These are phyloP conservation scores for Rhodotorula kratochvilovae DNA, from an alignment of 768 basidiomycete species.

Conservation along the genomic window DNA sequence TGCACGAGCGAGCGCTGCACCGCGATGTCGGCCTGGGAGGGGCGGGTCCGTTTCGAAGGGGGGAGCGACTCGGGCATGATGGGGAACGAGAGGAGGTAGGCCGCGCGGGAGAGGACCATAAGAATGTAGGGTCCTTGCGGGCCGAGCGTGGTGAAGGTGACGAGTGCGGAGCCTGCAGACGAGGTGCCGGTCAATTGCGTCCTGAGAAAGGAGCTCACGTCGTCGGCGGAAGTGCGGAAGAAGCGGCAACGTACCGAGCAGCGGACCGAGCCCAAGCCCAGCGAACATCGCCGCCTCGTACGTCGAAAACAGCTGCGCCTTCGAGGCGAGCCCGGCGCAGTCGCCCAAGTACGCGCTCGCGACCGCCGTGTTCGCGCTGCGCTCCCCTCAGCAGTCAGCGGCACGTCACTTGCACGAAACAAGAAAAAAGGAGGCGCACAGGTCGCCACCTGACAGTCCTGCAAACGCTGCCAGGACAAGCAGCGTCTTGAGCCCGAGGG, in stretches of 20 bases:
- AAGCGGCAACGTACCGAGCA: constrained; percentile 7
- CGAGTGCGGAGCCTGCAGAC: constrained; percentile 6
- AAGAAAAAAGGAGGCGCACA: constrained; percentile 5
- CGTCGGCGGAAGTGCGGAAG: no score
- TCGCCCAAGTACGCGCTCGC: constrained; percentile 26
- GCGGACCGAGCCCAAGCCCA: constrained; percentile 12
- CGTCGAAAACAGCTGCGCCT: constrained; percentile 10
- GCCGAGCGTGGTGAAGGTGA: neutral
- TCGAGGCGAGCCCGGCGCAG: constrained; percentile 4
- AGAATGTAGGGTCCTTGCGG: neutral
- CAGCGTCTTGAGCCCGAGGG: constrained; percentile 4
- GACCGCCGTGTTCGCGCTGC: neutral
- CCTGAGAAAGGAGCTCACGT: no score
- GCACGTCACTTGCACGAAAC: no score
- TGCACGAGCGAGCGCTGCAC: neutral
- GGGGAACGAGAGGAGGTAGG: neutral
- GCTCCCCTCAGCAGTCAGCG: accelerated
- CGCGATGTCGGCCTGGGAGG: neutral
- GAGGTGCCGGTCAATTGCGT: no score
- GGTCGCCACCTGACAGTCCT: constrained; percentile 15
- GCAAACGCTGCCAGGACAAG: neutral
- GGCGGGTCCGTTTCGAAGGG: neutral
- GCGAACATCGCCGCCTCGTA: constrained; percentile 5
- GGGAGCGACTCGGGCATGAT: constrained; percentile 29
- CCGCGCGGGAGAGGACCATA: neutral